A percentile compares a stretch with the other conserved stretches of the same genome.
Evolutionary conservation across 768 basidiomycete species (phyloP).

Genomic region (Leccinellum albellum): DNA sequence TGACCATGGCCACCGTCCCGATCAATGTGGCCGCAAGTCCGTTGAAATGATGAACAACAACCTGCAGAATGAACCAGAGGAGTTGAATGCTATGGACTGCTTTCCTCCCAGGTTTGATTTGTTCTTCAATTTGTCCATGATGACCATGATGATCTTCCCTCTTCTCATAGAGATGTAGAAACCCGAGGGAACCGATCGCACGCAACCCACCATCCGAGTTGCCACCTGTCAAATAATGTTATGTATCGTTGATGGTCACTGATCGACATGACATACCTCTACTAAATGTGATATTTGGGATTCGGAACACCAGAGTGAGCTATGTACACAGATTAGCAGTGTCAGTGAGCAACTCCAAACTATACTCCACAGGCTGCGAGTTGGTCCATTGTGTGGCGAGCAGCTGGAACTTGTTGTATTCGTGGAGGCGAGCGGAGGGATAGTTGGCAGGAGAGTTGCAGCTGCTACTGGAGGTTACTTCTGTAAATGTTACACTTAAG

Average conservation of each 20-base stretch:
- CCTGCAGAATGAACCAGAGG: not conserved
- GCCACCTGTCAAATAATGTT: too few species aligned
- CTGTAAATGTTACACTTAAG: too few species aligned
- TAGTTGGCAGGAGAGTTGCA: too few species aligned
- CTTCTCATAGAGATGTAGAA: not conserved
- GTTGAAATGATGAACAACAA: not conserved
- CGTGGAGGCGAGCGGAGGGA: too few species aligned
- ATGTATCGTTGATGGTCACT: not conserved
- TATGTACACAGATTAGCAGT: not conserved
- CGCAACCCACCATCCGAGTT: not conserved
- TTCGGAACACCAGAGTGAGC: not conserved
- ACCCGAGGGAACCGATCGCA: not conserved
- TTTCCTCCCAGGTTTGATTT: not conserved
- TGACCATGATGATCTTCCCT: not conserved
- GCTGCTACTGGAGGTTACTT: too few species aligned
- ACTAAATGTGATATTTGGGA: not conserved
- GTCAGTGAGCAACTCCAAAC: not conserved
- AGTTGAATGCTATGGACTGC: not conserved
- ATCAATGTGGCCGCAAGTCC: not conserved
- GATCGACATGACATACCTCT: not conserved
- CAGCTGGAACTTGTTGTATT: not conserved
- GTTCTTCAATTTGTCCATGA: not conserved
- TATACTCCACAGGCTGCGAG: not conserved
- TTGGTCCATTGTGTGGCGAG: not conserved
- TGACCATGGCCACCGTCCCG: not conserved